These are phyloP conservation scores for Cryoendolithus antarcticus DNA, from an alignment of 2,329 filamentous ascomycete species.

Conservation along the genomic window DNA sequence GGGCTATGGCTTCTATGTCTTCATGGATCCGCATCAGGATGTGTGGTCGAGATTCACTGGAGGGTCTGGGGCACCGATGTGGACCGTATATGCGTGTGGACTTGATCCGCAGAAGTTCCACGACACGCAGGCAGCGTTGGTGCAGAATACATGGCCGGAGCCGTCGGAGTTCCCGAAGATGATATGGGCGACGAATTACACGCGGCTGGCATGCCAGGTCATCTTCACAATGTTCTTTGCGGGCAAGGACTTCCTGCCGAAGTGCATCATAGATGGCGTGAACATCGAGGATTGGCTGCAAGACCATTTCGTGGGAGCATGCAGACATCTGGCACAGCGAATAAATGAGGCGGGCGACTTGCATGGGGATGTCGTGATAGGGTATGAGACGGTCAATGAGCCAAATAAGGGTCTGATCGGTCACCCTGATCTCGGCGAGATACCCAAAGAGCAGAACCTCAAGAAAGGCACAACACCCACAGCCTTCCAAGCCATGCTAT, in stretches of 20 bases:
- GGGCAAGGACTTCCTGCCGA: constrained; percentile 83
- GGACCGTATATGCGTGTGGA: constrained; percentile 91
- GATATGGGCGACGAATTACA: constrained; percentile 99
- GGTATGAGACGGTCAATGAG: constrained; percentile 95
- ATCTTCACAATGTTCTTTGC: constrained; percentile 94
- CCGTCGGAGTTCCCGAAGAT: constrained; percentile 88
- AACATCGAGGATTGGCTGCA: constrained; percentile 97
- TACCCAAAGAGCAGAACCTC: constrained; percentile 77
- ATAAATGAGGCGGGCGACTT: constrained; percentile 86
- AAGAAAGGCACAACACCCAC: constrained; percentile 91
- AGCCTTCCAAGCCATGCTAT: constrained; percentile 84
- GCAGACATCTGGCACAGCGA: constrained; percentile 65
- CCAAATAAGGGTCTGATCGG: constrained; percentile 82
- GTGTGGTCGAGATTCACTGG: constrained; percentile 95
- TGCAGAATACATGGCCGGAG: constrained; percentile 85
- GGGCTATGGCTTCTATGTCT: constrained; percentile 85
- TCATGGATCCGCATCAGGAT: constrained; percentile 98
- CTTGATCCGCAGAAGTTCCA: constrained; percentile 77
- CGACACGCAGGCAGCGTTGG: constrained; percentile 78
- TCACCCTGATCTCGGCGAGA: constrained; percentile 64
- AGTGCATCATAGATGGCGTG: constrained; percentile 83
- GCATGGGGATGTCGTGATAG: constrained; percentile 75
- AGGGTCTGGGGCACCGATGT: constrained; percentile 91
- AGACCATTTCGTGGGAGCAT: constrained; percentile 69
- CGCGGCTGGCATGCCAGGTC: constrained; percentile 69